A percentile compares a stretch with the other conserved stretches of the same genome.
These are phyloP conservation scores for Amaranthus tricolor DNA, from an alignment of 179 eudicot species.

Conservation along the genomic window DNA sequence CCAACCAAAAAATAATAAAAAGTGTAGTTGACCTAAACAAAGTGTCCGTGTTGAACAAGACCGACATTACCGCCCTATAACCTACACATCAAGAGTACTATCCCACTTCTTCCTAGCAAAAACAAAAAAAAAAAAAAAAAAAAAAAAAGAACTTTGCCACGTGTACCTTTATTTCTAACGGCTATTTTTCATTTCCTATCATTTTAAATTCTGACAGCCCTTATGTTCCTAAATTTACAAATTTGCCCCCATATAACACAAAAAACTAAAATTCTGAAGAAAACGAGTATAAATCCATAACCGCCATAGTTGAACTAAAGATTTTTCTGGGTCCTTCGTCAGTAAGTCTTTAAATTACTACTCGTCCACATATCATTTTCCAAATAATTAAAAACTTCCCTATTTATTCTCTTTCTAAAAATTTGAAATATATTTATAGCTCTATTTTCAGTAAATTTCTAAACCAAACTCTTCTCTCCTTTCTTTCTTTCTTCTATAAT, in stretches of 20 bases:
- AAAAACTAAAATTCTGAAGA: not conserved
- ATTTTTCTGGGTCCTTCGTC: constrained; percentile 22
- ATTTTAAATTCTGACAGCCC: not conserved
- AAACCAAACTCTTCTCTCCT: not conserved
- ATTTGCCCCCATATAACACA: not conserved
- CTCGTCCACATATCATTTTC: not conserved
- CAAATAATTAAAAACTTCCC: not conserved
- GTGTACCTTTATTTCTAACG: constrained; percentile 16
- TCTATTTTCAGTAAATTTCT: not conserved
- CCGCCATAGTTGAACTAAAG: constrained; percentile 24
- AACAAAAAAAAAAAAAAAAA: not conserved
- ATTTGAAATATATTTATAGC: not conserved
- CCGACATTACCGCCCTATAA: constrained; percentile 31
- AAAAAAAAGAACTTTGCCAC: constrained; percentile 12
- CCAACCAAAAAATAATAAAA: not conserved
- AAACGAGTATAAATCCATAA: constrained; percentile 5
- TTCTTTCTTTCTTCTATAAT: not conserved
- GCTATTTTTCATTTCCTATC: constrained; percentile 19
- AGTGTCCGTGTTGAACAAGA: constrained; percentile 21
- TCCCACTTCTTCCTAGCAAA: constrained; percentile 6
- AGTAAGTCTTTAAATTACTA: not conserved
- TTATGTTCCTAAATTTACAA: not conserved
- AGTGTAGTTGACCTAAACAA: constrained; percentile 17
- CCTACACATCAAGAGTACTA: constrained; percentile 22
- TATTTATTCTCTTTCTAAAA: not conserved